Evolutionary conservation across 208 protist genomes (phyloP).

Genomic region (Trypanosoma theileri): DNA sequence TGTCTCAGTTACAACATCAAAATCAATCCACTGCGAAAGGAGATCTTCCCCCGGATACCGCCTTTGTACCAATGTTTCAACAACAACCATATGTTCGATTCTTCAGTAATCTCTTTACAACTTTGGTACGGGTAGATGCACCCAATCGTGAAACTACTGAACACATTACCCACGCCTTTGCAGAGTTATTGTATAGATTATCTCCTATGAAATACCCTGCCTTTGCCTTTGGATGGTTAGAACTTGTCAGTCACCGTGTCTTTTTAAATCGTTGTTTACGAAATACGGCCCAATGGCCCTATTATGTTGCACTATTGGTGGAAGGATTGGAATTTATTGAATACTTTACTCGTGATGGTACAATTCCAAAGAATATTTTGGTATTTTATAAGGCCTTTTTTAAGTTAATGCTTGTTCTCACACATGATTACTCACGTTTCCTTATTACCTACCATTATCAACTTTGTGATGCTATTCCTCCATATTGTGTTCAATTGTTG

Average conservation of each 20-base stretch:
- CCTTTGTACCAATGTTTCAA: constrained; percentile 89
- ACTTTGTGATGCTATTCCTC: constrained; percentile 95
- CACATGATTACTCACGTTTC: constrained; percentile 99
- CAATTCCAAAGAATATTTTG: constrained; percentile 65
- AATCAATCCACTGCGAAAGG: constrained; percentile 4
- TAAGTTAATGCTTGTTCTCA: constrained; percentile 95
- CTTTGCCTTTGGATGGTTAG: constrained; percentile 99
- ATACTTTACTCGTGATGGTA: constrained; percentile 54
- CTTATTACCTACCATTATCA: constrained; percentile 97
- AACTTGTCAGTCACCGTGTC: constrained; percentile 96
- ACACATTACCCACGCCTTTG: constrained; percentile 86
- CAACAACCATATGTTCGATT: constrained; percentile 98
- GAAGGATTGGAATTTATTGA: constrained; percentile 77
- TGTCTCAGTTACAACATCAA: constrained; percentile 30
- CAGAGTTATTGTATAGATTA: constrained; percentile 86
- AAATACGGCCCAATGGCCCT: constrained; percentile 40
- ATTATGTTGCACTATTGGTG: constrained; percentile 74
- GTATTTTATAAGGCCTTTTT: constrained; percentile 91
- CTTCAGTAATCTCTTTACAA: constrained; percentile 91
- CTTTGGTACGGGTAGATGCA: constrained; percentile 70
- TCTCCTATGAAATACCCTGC: constrained; percentile 91
- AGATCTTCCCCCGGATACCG: constrained; percentile 54
- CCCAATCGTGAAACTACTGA: constrained; percentile 50
- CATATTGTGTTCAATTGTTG: constrained; percentile 97
- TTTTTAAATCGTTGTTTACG: constrained; percentile 97